These are phyloP conservation scores for Phytopythium delawarense DNA, from an alignment of 352 stramenopile genomes.

Conservation along the genomic window DNA sequence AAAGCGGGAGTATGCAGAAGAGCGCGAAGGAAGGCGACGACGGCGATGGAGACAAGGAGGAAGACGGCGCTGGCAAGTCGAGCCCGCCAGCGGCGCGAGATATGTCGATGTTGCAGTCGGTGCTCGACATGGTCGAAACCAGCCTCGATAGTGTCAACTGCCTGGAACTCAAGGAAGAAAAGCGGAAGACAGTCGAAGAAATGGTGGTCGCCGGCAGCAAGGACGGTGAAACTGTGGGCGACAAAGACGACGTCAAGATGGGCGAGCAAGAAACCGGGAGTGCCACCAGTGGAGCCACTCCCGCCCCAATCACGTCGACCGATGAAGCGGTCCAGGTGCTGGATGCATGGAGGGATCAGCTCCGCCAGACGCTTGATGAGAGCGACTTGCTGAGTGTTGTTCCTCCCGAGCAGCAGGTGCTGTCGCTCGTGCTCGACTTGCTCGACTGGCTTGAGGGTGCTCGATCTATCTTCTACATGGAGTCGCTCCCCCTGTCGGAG, in stretches of 20 bases:
- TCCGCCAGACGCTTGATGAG: conserved; percentile 55
- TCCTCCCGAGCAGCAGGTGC: conserved; percentile 46
- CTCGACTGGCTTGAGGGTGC: conserved; percentile 76
- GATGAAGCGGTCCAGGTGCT: conserved; percentile 73
- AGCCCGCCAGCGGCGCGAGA: conserved; percentile 19
- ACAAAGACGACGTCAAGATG: conserved; percentile 7
- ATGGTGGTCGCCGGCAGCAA: conserved; percentile 38
- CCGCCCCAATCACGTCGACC: conserved; percentile 14
- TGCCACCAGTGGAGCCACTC: not conserved
- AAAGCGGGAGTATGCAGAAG: conserved; percentile 68
- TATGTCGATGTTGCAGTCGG: conserved; percentile 45
- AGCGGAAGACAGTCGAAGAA: conserved; percentile 53
- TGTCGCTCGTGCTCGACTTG: conserved; percentile 49
- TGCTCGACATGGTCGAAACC: conserved; percentile 61
- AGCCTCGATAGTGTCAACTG: conserved; percentile 55
- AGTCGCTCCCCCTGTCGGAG: conserved; percentile 55
- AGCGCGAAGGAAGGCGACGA: conserved; percentile 7
- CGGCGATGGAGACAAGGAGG: conserved; percentile 16
- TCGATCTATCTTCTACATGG: conserved; percentile 78
- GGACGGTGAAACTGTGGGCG: conserved; percentile 15
- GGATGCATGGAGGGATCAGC: conserved; percentile 61
- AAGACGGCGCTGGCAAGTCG: conserved; percentile 19
- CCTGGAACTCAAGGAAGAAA: conserved; percentile 68
- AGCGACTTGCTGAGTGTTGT: conserved; percentile 63
- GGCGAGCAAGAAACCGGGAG: not conserved